Conservation (phyloP, 2,329 filamentous ascomycete species). For the Aspergillus floridensis region DNA sequence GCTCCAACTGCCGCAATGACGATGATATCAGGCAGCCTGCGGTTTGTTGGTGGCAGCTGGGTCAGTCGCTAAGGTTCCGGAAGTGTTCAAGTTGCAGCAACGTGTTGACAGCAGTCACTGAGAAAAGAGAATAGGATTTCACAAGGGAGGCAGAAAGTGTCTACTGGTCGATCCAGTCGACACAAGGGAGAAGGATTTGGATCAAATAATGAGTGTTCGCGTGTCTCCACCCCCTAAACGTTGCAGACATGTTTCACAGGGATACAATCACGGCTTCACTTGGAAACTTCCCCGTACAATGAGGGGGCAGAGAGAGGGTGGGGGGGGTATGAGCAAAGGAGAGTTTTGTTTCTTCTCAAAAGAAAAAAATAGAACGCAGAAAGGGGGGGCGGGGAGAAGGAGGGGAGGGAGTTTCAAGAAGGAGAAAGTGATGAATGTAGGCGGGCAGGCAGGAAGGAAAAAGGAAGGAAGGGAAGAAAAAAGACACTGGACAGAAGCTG, state of each 20-base stretch:
- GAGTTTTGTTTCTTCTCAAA: background rate
- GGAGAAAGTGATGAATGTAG: background rate
- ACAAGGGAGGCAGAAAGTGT: background rate
- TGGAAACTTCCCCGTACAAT: constrained; percentile 7
- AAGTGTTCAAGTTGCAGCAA: background rate
- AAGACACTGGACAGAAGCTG: background rate
- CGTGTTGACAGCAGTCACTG: background rate
- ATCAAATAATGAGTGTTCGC: constrained; percentile 9
- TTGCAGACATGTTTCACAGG: constrained; percentile 24
- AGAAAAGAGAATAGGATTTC: background rate
- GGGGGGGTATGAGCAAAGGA: background rate
- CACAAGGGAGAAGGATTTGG: constrained; percentile 6
- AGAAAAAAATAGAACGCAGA: background rate
- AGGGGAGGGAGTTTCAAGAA: background rate
- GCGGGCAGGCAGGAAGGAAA: background rate
- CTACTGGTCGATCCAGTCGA: background rate
- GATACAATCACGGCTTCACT: constrained; percentile 16
- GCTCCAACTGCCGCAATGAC: background rate
- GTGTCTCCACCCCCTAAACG: constrained; percentile 17
- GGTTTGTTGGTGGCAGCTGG: background rate
- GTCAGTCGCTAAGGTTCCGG: background rate
- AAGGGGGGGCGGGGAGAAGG: constrained; percentile 6
- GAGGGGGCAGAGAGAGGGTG: background rate
- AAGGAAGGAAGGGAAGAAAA: too few species aligned
- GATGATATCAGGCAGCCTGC: background rate